A percentile compares a stretch with the other conserved stretches of the same genome.
Evolutionary conservation across 2,329 filamentous ascomycete species (phyloP).

Genomic region (Talaromyces rugulosus): DNA sequence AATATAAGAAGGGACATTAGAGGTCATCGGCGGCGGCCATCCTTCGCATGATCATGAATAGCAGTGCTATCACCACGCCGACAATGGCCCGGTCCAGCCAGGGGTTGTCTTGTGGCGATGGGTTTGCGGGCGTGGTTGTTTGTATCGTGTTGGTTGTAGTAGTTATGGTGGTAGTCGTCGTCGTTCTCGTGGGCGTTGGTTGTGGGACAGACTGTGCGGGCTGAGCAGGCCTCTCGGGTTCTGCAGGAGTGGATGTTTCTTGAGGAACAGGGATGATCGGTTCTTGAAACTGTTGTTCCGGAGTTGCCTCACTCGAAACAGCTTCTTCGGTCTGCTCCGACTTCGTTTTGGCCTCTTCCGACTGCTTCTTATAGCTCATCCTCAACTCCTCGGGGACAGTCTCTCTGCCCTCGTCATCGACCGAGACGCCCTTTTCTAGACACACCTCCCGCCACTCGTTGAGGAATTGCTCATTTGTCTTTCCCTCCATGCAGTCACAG

Average conservation of each 20-base stretch:
- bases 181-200: constrained; percentile 18
- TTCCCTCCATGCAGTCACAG: constrained; percentile 63
- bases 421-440: constrained; percentile 39
- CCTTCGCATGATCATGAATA: constrained; percentile 62
- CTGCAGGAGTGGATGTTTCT: not conserved
- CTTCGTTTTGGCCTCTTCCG: not conserved
- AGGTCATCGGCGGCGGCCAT: constrained; percentile 24
- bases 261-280: constrained; percentile 10
- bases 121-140: constrained; percentile 1
- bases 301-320: not conserved
- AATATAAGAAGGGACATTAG: not conserved
- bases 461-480: constrained; percentile 69
- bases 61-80: constrained; percentile 64
- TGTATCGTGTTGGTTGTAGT: not conserved
- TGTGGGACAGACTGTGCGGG: constrained; percentile 5
- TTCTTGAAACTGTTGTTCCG: not conserved
- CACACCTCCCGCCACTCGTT: constrained; percentile 61
- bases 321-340: not conserved
- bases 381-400: constrained; percentile 46
- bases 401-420: constrained; percentile 38
- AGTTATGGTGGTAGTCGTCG: constrained; percentile 38
- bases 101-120: constrained; percentile 47
- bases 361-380: constrained; percentile 61
- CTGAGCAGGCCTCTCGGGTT: not conserved
- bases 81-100: constrained; percentile 83